Evolutionary conservation across 306 rosid genomes (phyloP), one percentile per base, ranked within the genome.

Genomic region (Trifolium subterraneum): DNA sequence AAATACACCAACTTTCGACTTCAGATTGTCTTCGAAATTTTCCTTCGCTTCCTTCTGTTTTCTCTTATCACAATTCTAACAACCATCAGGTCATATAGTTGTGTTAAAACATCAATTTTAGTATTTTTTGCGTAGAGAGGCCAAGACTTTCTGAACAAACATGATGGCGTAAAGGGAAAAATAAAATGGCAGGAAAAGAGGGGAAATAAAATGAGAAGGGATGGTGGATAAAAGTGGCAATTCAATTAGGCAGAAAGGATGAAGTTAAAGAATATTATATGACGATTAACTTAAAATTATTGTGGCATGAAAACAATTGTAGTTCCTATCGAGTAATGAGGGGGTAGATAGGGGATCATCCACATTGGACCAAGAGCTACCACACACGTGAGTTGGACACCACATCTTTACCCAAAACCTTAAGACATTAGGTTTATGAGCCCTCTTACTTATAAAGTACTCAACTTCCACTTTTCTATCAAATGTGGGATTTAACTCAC

Each of bases 91-190:
- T 33, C 68, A 62, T 16, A 16, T 16, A 62, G 23, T n/a, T 62
- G 45, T 35, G 68, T 62, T 35, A 35, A 18, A 62, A 62, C 18
- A 39, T 31, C 45, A 13, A 7, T 69, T 25, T n/a, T 48, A 33
- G 22, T 70, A 62, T 19, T 35, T 35, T 70, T 23, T 25, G 55
- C 25, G 23, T 23, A 12, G 1, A 64, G 6, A 38, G 19, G 31
- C 48, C 7, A 8, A 64, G 69, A 38, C 69, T 64, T 64, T 35
- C n/a, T 35, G 69, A 64, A 64, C 50, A 64, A 64, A 64, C 36
- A 36, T 54, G 52, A 36, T 13, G 35, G 20, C 63, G 35, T 27
- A 10, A n/a, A 38, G 16, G 68, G 45, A 1, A 55, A 25, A 72
- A 10, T 19, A 2, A 29, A 25, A n/a, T 42, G 44, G 31, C 14